A percentile compares a stretch with the other conserved stretches of the same genome.
Conservation (phyloP, 176 grass and related monocot species). For the Eleusine indica region DNA sequence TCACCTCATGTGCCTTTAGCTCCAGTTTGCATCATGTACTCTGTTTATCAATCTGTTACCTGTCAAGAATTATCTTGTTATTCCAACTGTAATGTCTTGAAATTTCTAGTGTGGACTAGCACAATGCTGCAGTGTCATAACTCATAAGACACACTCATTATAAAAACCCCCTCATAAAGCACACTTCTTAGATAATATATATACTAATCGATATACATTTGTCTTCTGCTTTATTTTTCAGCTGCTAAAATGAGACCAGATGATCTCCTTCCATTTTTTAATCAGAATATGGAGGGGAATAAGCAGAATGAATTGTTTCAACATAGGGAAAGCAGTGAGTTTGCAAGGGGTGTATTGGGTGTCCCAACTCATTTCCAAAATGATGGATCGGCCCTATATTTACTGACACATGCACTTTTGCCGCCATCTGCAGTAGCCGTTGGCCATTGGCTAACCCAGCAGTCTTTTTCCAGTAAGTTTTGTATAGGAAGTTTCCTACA, state of each 20-base stretch:
- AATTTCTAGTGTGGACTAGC: neutral
- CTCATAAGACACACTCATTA: neutral
- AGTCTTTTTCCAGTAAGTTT: conserved; percentile 33
- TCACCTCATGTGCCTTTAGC: neutral
- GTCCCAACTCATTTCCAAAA: conserved; percentile 91
- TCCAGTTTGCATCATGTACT: neutral
- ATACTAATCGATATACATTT: conserved; percentile 10
- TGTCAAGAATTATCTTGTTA: neutral
- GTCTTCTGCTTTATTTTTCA: conserved; percentile 47
- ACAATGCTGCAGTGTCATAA: neutral
- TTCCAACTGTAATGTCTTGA: conserved; percentile 10
- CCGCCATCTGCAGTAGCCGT: conserved; percentile 76
- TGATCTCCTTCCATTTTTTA: conserved; percentile 68
- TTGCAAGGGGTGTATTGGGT: conserved; percentile 58
- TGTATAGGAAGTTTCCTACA: conserved; percentile 34
- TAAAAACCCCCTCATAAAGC: neutral
- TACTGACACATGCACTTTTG: conserved; percentile 69
- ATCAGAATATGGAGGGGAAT: conserved; percentile 47
- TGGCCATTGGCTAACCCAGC: conserved; percentile 57
- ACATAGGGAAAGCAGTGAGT: conserved; percentile 37
- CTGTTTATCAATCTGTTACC: conserved; percentile 16
- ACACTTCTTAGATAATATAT: neutral
- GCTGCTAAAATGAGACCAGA: conserved; percentile 48
- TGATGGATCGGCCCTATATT: conserved; percentile 78
- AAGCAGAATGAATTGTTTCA: conserved; percentile 46